Percentiles rank a stretch among this genome's conserved stretches.
Evolutionary conservation across 257 asterid species (phyloP).

Genomic region (Solanum corneliomulleri): DNA sequence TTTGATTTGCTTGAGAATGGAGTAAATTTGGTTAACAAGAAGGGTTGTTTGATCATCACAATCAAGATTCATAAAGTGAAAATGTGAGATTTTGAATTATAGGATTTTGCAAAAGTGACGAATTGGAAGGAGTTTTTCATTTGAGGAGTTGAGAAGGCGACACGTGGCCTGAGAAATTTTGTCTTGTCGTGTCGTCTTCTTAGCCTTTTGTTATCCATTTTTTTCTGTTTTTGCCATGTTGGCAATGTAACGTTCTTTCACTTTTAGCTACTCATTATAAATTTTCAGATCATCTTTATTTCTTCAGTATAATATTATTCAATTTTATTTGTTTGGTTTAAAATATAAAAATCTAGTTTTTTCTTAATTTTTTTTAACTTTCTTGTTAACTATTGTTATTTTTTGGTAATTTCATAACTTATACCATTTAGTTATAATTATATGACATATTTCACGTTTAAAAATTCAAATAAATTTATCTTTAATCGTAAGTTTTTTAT

Average conservation of each 20-base stretch:
- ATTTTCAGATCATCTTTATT: too few relatives aligned
- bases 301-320: too few relatives aligned
- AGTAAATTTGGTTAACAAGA: not conserved
- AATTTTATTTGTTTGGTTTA: too few relatives aligned
- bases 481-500: too few relatives aligned
- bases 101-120: not conserved
- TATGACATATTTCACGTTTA: too few relatives aligned
- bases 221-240: not conserved
- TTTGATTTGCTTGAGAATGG: not conserved
- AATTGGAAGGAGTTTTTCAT: not conserved
- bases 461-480: too few relatives aligned
- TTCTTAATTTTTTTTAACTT: too few relatives aligned
- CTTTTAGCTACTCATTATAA: not conserved
- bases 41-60: not conserved
- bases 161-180: not conserved
- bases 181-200: constrained; percentile 2
- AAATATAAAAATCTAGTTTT: too few relatives aligned
- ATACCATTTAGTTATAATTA: too few relatives aligned
- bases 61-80: not conserved
- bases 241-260: not conserved
- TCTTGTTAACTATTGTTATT: too few relatives aligned
- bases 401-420: too few relatives aligned
- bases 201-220: not conserved
- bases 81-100: not conserved
- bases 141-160: not conserved